These are phyloP conservation scores for Daldinia eschscholtzii DNA, from an alignment of 2,329 filamentous ascomycete genomes.

Conservation along the genomic window DNA sequence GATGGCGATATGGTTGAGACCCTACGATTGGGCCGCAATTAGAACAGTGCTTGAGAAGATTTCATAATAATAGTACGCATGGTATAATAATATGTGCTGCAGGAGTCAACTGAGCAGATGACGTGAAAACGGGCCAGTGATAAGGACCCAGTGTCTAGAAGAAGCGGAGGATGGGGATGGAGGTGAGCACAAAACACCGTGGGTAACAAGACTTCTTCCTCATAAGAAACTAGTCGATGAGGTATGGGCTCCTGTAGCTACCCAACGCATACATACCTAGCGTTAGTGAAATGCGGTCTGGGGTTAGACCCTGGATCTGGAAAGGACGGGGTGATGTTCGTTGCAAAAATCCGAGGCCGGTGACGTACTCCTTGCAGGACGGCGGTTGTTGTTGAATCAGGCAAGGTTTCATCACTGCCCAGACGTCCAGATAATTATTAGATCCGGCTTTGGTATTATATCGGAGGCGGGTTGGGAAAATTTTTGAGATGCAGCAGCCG, in stretches of 20 bases:
- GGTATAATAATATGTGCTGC: slow-evolving; percentile 29
- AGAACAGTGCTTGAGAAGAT: slow-evolving; percentile 18
- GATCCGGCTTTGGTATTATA: slow-evolving; percentile 24
- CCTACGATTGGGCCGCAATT: slow-evolving; percentile 41
- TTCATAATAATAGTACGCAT: slow-evolving; percentile 29
- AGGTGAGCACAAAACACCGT: slow-evolving; percentile 22
- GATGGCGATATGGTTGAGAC: slow-evolving; percentile 9
- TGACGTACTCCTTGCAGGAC: slow-evolving; percentile 41
- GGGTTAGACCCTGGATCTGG: slow-evolving; percentile 13
- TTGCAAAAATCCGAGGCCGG: slow-evolving; percentile 29
- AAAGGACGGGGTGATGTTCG: slow-evolving; percentile 33
- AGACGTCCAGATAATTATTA: slow-evolving; percentile 21
- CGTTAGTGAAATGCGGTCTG: slow-evolving; percentile 36
- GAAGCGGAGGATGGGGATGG: slow-evolving; percentile 15
- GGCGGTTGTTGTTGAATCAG: slow-evolving; percentile 21
- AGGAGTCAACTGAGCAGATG: slow-evolving; percentile 33
- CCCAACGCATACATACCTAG: slow-evolving; percentile 37
- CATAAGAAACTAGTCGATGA: slow-evolving; percentile 12
- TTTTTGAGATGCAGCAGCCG: slow-evolving; percentile 36
- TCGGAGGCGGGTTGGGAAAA: slow-evolving; percentile 30
- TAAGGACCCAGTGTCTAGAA: slow-evolving; percentile 17
- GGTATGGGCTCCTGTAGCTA: slow-evolving; percentile 27
- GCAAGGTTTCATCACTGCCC: slow-evolving; percentile 35
- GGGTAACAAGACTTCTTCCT: slow-evolving; percentile 11
- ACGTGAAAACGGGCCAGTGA: slow-evolving; percentile 36